These are phyloP conservation scores for Saccharum officinarum DNA, from an alignment of 176 grass and related monocot species.

Conservation along the genomic window DNA sequence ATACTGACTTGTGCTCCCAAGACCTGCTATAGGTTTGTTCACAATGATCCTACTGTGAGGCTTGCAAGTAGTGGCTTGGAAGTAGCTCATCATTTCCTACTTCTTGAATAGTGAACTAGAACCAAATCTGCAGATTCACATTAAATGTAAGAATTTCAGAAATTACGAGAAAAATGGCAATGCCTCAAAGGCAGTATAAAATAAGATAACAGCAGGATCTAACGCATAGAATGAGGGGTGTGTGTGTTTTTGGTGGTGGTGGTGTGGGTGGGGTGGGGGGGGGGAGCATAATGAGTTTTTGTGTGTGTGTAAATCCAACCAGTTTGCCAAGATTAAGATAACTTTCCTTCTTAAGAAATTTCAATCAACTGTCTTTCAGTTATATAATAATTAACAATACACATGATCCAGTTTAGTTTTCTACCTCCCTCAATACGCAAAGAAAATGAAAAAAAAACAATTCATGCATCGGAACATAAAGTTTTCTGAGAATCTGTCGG, in stretches of 20 bases:
- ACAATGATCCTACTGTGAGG: constrained; percentile 51
- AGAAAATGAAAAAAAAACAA: background rate
- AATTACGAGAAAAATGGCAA: background rate
- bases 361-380: background rate
- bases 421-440: background rate
- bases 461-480: background rate
- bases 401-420: background rate
- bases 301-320: background rate
- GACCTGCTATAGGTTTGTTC: constrained; percentile 43
- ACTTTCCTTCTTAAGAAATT: background rate
- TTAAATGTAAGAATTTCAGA: constrained; percentile 23
- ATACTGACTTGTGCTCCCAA: constrained; percentile 39
- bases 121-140: constrained; percentile 32
- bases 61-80: constrained; percentile 67
- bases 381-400: background rate
- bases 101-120: constrained; percentile 43
- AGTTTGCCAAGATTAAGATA: background rate
- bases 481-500: background rate
- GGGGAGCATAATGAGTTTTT: too few relatives aligned
- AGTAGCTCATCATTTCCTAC: constrained; percentile 59
- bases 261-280: background rate
- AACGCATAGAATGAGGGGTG: background rate
- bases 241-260: background rate
- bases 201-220: background rate
- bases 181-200: constrained; percentile 20